A percentile compares a stretch with the other conserved stretches of the same genome.
phyloP scores from a whole-genome alignment of 495 filamentous ascomycete genomes.

The Aspergillus haitiensis region DNA sequence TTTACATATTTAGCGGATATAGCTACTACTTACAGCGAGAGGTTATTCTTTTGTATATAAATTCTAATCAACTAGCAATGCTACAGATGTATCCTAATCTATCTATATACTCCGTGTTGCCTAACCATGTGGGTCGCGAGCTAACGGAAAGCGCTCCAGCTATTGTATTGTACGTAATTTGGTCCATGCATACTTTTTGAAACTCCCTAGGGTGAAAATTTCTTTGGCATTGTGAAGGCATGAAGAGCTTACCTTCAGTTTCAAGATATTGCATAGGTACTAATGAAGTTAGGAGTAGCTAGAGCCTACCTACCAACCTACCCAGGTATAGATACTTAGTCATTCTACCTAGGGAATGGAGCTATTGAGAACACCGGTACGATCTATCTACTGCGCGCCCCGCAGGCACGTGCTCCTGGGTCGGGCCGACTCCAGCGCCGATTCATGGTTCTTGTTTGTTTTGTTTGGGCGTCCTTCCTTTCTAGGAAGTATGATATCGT shows the following conservation, averaged over 20 bases:
- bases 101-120: background rate
- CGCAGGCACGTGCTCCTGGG: conserved; percentile 26
- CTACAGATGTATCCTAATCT: background rate
- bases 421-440: conserved; percentile 37
- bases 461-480: conserved; percentile 28
- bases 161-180: background rate
- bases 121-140: background rate
- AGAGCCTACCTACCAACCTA: too few relatives aligned
- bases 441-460: conserved; percentile 25
- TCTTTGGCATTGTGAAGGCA: background rate
- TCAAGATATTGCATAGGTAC: too few relatives aligned
- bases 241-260: background rate
- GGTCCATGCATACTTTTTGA: too few relatives aligned
- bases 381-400: conserved; percentile 11
- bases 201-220: too few relatives aligned
- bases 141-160: background rate
- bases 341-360: too few relatives aligned
- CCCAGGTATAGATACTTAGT: too few relatives aligned
- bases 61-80: background rate
- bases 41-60: background rate
- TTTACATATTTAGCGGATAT: background rate
- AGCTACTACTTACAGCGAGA: background rate
- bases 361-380: background rate
- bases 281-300: too few relatives aligned
- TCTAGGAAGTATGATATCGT: conserved; percentile 21